Evolutionary conservation across 345 rosid genomes (phyloP), one percentile per base, ranked within the genome.

Genomic region (Linum trigynum): DNA sequence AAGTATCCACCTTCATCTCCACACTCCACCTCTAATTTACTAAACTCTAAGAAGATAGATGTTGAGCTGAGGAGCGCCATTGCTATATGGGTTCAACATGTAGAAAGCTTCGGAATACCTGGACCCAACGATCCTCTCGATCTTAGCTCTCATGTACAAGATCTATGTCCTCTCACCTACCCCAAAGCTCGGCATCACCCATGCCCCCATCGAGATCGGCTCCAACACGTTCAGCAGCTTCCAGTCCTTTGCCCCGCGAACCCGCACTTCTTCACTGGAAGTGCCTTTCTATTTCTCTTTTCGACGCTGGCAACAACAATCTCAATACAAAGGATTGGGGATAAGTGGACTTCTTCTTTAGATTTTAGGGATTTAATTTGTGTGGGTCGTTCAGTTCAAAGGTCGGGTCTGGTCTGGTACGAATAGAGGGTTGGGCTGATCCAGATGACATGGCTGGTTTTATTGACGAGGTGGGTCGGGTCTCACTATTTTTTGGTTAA

Each of bases 51-150:
- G 96, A 62, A 95, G 72, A 65, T 95, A 95, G 78, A 95, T 74
- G 75, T 96, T 91, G 11, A 91, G 96, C 75, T 95, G 97, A 62
- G 97, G 92, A 75, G 99, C 78, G 73, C 97, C 99, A 74, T 89
- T 85, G 71, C 92, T 84, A 61, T 95, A 97, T 59, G 99, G 99
- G 80, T 95, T 95, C 96, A 91, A 91, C 97, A 95, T 95, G 67
- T 95, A 95, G 77, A 90, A 95, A 62, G 99, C 99, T 62, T 95
- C 96, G 0, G 97, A 95, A 65, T 95, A 97, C 81, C 95, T 86
- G 11, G 99, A 91, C 32, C 99, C 99, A 16, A 95, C 90, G 64
- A 95, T 84, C 61, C 96, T 73, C 75, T 95, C 97, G 63, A 95
- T 91, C 66, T 86, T 95, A 39, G 97, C 99, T 38, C 97, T 91